A percentile compares a stretch with the other conserved stretches of the same genome.
phyloP scores from a whole-genome alignment of 1,284 basidiomycete species.

The Moesziomyces sp. region DNA sequence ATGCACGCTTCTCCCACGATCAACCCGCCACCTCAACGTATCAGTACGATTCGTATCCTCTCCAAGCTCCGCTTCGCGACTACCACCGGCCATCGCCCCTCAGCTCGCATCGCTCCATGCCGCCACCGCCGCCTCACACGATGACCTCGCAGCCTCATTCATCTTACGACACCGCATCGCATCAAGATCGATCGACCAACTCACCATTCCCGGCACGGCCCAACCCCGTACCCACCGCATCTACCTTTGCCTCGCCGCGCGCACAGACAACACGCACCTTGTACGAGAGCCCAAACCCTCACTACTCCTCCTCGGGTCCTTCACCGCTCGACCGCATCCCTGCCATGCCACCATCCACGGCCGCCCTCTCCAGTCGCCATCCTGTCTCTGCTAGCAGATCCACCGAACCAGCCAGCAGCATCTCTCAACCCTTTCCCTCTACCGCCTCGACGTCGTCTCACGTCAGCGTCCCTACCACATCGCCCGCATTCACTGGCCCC shows the following conservation, averaged over 20 bases:
- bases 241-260: slow-evolving; percentile 18
- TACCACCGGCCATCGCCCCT: slow-evolving; percentile 24
- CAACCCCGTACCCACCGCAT: not conserved
- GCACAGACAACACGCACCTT: slow-evolving; percentile 7
- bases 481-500: slow-evolving; percentile 14
- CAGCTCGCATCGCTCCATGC: slow-evolving; percentile 15
- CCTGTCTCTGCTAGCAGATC: slow-evolving; percentile 32
- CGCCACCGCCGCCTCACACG: slow-evolving; percentile 13
- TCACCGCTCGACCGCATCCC: slow-evolving; percentile 12
- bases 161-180: not conserved
- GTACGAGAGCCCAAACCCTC: slow-evolving; percentile 5
- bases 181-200: not conserved
- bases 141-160: not conserved
- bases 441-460: slow-evolving; percentile 7
- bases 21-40: slow-evolving; percentile 3
- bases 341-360: slow-evolving; percentile 7
- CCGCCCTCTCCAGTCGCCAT: slow-evolving; percentile 17
- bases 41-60: slow-evolving; percentile 19
- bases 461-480: slow-evolving; percentile 5
- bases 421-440: not conserved
- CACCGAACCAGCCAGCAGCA: slow-evolving; percentile 8
- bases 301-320: slow-evolving; percentile 5
- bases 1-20: slow-evolving; percentile 5
- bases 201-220: slow-evolving; percentile 1
- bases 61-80: slow-evolving; percentile 22